Conservation (phyloP, 768 basidiomycete genomes). For the Rhizopogon roseolus region DNA sequence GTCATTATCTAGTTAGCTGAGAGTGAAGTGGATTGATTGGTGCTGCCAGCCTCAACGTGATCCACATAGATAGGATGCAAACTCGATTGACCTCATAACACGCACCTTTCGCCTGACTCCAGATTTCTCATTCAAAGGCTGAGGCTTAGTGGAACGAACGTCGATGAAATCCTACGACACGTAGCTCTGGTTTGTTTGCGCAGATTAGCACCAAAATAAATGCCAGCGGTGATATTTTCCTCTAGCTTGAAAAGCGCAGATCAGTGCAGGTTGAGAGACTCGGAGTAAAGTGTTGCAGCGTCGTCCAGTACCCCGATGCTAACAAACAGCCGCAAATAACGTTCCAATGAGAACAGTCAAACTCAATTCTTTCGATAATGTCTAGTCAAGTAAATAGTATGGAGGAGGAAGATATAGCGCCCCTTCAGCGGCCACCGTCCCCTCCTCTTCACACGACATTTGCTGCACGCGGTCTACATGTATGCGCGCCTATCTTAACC, state of each 20-base stretch:
- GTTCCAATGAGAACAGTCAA: background rate
- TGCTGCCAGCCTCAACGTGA: background rate
- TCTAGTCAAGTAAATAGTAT: slow-evolving; percentile 25
- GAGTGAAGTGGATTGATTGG: background rate
- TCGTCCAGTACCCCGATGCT: too few species aligned
- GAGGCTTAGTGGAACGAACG: too few species aligned
- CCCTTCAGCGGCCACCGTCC: slow-evolving; percentile 59
- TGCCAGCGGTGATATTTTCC: background rate
- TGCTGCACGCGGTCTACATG: slow-evolving; percentile 66
- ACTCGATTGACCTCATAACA: background rate
- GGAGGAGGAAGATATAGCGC: slow-evolving; percentile 56
- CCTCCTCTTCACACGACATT: slow-evolving; percentile 73
- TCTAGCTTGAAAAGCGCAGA: background rate
- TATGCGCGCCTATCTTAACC: slow-evolving; percentile 25
- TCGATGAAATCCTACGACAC: background rate
- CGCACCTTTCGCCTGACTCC: background rate
- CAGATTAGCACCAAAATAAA: background rate
- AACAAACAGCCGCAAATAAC: slow-evolving; percentile 17
- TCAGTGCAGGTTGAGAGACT: background rate
- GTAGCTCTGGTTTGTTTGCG: too few species aligned
- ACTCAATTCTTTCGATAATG: slow-evolving; percentile 9
- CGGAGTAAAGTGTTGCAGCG: too few species aligned
- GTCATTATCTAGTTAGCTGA: background rate
- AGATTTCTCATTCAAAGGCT: background rate
- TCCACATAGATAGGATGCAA: background rate